Evolutionary conservation across 129 eudicot genomes (phyloP), one percentile per base, ranked within the genome.

Genomic region (Helianthus annuus): DNA sequence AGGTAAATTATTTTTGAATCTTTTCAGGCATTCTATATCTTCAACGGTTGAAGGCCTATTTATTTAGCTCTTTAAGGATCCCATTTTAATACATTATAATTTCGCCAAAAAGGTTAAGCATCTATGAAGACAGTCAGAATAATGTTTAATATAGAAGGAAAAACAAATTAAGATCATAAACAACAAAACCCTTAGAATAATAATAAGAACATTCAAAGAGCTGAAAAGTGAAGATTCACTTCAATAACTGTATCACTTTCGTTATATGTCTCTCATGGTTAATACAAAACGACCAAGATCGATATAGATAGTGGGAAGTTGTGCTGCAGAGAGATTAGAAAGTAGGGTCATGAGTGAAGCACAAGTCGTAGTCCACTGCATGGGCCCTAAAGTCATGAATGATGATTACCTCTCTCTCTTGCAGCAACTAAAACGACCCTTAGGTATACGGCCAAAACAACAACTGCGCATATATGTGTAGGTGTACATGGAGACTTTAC

Each of bases 321-420:
- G 52, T 72, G 46, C 61, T 44, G 76, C 77, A 61, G 62, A 73
- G 70, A 62, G 70, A 73, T 62, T 73, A 65, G 61, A 63, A 29
- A 24, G 78, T 74, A 64, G 78, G 78, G 78, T 74, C 78, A 64
- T 34, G 78, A 74, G 2, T 51, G 53, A 74, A 74, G 78, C 78
- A 74, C 55, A 74, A 40, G 78, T 74, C 78, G 7, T 64, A 74
- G 52, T 63, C 76, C 24, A 62, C 11, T 73, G 70, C 39, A 38
- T 73, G 70, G 77, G 61, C 69, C 39, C 49, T 24, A 46, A 48
- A 61, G 54, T 32, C 52, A 44, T 45, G 48, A 61, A 36, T 32
- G 14, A 73, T 73, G 70, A 62, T 73, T 49, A 32, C 51, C 22
- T 7, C 61, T 56, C 36, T 59, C 27, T 62, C 39, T 62, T 46